Base-by-base conservation (phyloP, 2,329 filamentous ascomycete species). In the Fusarium tanahbumbuense region DNA sequence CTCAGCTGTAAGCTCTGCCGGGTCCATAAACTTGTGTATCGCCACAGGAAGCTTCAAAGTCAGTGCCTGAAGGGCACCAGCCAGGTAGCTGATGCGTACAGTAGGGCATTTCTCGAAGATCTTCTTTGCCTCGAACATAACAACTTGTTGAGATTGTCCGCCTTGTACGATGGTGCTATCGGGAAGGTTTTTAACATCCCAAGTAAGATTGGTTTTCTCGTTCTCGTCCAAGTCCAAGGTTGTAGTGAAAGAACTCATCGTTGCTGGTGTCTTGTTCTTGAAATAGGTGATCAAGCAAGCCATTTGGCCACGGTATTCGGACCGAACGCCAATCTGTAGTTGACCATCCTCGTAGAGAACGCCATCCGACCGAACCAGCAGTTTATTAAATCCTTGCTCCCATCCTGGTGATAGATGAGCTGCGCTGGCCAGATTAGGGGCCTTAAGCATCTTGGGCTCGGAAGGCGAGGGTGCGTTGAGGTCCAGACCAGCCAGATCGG, bases 271-370 rank as follows among this genome's bases (percentile, higher is more conserved):
- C 82, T 97, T 97, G 85, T 99, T 99, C 66, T 91, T 92, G 79
- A 98, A 97, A 81, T 98, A 99, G 54, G 97, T 83, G 75, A 99
- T 98, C 67, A 99, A 84, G 75, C 96, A 97, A 44, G 96, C 96
- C 83, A 98, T 91, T 77, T 97, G 93, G n/a, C 91, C 93, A 64
- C 96, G 91, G 78, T 98, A 99, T 81, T 99, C 96, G 12, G 94
- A 97, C 37, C 96, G 91, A 55, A 98, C 83, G 32, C 96, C 96
- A 42, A 99, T 87, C 78, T 99, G 95, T 56, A 99, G 88, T 80
- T 99, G 96, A 0, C 91, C 91, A 77, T 99, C 96, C 81, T 99
- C 94, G 78, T 98, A 99, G 2, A 99, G 85, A 11, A 99, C 88
- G 57, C 96, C 96, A 78, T 98, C 94, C 0, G 91, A 83, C 57